Conservation (phyloP, 148 eudicot genomes). For the Chenopodium suecicum region DNA sequence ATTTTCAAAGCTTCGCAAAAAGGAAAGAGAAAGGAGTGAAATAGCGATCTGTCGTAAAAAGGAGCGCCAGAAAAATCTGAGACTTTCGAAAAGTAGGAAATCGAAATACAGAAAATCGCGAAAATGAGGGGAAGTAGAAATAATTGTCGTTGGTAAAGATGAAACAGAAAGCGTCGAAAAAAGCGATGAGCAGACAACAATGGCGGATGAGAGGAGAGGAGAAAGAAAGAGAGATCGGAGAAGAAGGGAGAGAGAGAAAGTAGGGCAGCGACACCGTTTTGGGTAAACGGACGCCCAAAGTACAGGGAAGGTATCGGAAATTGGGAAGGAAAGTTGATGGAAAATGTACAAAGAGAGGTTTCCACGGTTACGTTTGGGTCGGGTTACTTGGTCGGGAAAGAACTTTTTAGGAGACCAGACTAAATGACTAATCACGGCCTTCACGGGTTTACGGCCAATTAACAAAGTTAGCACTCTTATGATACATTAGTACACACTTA, state of each 20-base stretch:
- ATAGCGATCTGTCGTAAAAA: slow-evolving; percentile 28
- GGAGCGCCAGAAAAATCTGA: slow-evolving; percentile 22
- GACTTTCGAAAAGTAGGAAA: not conserved
- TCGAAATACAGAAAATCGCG: not conserved
- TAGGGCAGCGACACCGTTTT: not conserved
- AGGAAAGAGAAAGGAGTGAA: not conserved
- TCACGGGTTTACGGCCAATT: too few species aligned
- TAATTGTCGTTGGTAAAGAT: not conserved
- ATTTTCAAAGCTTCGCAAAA: slow-evolving; percentile 7
- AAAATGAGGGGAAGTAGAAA: not conserved
- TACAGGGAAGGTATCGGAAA: slow-evolving; percentile 1
- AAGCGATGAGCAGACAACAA: not conserved
- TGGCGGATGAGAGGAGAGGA: not conserved
- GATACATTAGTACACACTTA: too few species aligned
- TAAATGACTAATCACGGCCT: too few species aligned
- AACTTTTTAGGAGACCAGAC: too few species aligned
- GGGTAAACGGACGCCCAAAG: not conserved
- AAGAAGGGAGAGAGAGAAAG: not conserved
- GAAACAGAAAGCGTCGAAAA: not conserved
- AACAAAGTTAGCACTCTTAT: too few species aligned
- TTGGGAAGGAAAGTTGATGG: not conserved
- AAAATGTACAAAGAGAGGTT: too few species aligned
- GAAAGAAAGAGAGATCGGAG: not conserved
- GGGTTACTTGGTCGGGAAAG: too few species aligned
- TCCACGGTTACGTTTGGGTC: too few species aligned